Conservation (phyloP, 2,329 filamentous ascomycete species). For the Akanthomyces lecanii region DNA sequence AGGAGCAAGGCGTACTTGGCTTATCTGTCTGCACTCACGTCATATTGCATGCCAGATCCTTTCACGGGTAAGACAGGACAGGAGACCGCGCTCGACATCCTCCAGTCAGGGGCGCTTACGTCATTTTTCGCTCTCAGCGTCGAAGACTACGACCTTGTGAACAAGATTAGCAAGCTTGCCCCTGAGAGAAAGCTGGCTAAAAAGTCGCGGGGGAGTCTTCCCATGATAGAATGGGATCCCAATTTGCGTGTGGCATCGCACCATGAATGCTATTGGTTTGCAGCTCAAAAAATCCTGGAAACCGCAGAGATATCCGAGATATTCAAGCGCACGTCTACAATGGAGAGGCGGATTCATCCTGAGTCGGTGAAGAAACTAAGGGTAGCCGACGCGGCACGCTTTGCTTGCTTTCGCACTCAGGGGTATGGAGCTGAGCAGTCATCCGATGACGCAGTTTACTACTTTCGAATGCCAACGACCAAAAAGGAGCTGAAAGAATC, state of each 20-base stretch:
- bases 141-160: not conserved
- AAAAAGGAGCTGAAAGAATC: not conserved
- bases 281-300: not conserved
- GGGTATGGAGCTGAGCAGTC: not conserved
- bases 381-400: not conserved
- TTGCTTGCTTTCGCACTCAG: not conserved
- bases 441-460: not conserved
- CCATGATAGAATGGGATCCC: not conserved
- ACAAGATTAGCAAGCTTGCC: not conserved
- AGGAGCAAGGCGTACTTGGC: slow-evolving; percentile 46
- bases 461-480: not conserved
- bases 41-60: slow-evolving; percentile 44
- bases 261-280: not conserved
- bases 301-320: not conserved
- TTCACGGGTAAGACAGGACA: slow-evolving; percentile 48
- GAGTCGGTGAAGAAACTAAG: not conserved
- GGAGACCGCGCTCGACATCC: slow-evolving; percentile 45
- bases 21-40: slow-evolving; percentile 51
- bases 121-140: slow-evolving; percentile 29
- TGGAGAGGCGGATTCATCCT: rapidly evolving
- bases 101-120: slow-evolving; percentile 42
- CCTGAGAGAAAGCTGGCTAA: not conserved
- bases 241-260: not conserved
- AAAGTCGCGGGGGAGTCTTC: not conserved
- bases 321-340: rapidly evolving